A percentile compares a stretch with the other conserved stretches of the same genome.
Evolutionary conservation across 768 basidiomycete genomes (phyloP).

Genomic region (Lactarius indigo): DNA sequence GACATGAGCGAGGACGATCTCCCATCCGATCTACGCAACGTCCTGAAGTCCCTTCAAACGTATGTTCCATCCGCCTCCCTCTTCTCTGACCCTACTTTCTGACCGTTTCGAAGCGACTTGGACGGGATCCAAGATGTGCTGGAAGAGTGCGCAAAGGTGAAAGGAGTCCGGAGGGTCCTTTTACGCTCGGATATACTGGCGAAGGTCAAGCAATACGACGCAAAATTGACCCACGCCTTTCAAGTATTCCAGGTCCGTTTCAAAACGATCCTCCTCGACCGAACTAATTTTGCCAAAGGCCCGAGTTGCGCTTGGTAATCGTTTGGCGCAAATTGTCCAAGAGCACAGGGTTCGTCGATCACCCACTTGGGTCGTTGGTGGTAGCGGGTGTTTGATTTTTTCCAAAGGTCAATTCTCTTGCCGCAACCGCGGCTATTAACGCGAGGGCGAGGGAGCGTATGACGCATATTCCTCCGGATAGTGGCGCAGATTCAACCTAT

Average conservation of each 20-base stretch:
- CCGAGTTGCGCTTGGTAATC: not conserved
- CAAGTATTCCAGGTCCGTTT: not conserved
- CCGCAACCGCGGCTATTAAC: not conserved
- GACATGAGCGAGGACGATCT: not conserved
- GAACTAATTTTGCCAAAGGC: not conserved
- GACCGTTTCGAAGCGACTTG: not conserved
- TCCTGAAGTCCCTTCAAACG: not conserved
- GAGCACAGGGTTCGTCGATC: not conserved
- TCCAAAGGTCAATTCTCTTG: not conserved
- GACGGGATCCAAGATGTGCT: not conserved
- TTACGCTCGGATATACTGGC: not conserved
- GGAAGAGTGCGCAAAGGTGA: not conserved
- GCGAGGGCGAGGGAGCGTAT: too few relatives aligned
- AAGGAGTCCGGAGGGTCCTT: not conserved
- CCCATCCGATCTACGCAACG: not conserved
- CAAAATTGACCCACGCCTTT: not conserved
- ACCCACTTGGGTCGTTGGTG: not conserved
- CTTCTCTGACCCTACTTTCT: not conserved
- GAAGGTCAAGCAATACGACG: slow-evolving; percentile 1
- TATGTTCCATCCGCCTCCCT: not conserved
- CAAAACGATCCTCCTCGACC: not conserved
- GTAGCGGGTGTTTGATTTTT: not conserved
- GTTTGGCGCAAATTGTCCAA: not conserved
- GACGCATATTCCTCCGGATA: too few relatives aligned
- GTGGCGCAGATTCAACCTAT: not conserved